Base-by-base conservation (phyloP, 2,329 filamentous ascomycete species). In the Ceratocystiopsis sp. region DNA sequence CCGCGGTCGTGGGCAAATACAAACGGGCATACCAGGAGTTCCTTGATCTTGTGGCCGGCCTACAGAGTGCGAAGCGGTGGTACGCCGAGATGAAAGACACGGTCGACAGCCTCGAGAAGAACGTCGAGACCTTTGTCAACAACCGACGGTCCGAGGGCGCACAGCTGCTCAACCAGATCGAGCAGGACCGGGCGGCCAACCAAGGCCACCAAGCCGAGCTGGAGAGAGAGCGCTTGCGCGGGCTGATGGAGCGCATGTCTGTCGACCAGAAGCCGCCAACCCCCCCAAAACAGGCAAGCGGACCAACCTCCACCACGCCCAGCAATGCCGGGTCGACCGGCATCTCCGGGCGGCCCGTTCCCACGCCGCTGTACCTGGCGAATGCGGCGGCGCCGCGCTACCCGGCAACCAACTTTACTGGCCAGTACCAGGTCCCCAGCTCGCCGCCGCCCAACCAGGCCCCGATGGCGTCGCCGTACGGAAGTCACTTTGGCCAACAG, bases 31-130 rank as follows among this genome's bases (percentile, higher is more conserved):
- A 93, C 54, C 85, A 94, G 58, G 85, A 89, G 49, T 96, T 94
- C 58, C 73, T 93, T 46, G 89, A 94, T 53, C 72, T 98, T 13
- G 76, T 84, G 49, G 81, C 86, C 10, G 91, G 91, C 2, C 67
- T 98, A 5, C 74, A 81, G 54, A 80, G 87, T 51, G 91, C 93
- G 8, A 87, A 91, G 61, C 79, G 78, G 43, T 98, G 94, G 73
- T 98, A 98, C 57, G 73, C 74, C 3, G 91, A 96, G 58, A 98
- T 96, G 86, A 82, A 80, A 53, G 86, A 95, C 50, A 95, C 86
- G 1, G 85, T 93, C 0, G 83, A 89, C 51, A 94, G 84, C 56
- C 66, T 95, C 36, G 78, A 86, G 53, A 91, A 94, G 70, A 98
- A 98, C 53, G 91, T 98, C 1, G 89, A 96, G 51, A 83, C 82